phyloP scores from a whole-genome alignment of 768 basidiomycete genomes.

The Lactarius evosmus region DNA sequence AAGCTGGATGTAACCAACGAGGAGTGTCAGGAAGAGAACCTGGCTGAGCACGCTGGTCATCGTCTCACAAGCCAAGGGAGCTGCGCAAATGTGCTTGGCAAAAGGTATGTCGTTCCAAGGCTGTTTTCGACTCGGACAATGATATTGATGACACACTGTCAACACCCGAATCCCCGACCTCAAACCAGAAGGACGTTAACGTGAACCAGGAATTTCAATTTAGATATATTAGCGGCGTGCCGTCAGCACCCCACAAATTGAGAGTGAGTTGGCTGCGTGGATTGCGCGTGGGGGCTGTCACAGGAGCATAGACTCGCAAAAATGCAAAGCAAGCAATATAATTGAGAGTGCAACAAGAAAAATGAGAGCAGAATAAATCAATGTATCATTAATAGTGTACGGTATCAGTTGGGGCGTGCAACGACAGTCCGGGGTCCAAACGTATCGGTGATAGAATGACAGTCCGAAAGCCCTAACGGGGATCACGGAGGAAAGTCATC shows the following conservation, averaged over 20 bases:
- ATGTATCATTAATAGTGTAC: constrained; percentile 22
- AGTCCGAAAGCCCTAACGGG: constrained; percentile 10
- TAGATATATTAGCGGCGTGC: constrained; percentile 11
- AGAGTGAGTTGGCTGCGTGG: constrained; percentile 19
- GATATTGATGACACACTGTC: not conserved
- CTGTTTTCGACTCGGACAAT: not conserved
- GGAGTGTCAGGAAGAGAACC: constrained; percentile 5
- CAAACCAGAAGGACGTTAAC: not conserved
- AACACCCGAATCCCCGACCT: not conserved
- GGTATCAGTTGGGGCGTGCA: constrained; percentile 23
- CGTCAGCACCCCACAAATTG: constrained; percentile 12
- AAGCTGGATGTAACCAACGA: constrained; percentile 9
- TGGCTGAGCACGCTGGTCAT: constrained; percentile 3
- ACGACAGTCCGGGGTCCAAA: constrained; percentile 17
- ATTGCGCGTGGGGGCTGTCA: constrained; percentile 21
- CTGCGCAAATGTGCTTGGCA: not conserved
- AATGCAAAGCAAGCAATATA: constrained; percentile 9
- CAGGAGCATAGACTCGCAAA: not conserved
- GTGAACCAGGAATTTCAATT: constrained; percentile 4
- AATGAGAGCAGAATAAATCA: constrained; percentile 21
- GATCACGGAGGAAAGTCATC: constrained; percentile 6
- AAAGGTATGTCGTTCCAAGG: not conserved
- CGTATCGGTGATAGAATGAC: constrained; percentile 15
- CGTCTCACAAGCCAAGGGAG: not conserved
- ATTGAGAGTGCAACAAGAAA: constrained; percentile 10